Evolutionary conservation across 257 asterid species (phyloP), one percentile per base, ranked within the genome.

Genomic region (Euphrasia confusa): DNA sequence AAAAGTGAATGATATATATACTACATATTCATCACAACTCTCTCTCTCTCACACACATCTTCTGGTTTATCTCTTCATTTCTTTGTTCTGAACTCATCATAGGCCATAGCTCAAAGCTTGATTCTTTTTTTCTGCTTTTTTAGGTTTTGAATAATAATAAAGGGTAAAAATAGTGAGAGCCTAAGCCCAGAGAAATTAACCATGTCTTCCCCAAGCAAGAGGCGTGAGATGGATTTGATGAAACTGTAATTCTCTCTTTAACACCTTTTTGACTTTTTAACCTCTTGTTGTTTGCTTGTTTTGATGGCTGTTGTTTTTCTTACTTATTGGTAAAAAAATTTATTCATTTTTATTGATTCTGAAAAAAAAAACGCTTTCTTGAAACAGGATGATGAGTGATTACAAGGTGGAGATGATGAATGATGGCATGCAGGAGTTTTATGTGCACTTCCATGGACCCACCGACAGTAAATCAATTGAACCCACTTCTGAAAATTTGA

Each of bases 141-240:
- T 60, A 7, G 4, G 12, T 44, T 44, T 44, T 3, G 7, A 45
- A n/a, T 10, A 45, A n/a, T 10, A 45, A 45, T n/a, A 3, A 12
- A 45, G n/a, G 5, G 11, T 21, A 28, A 15, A 32, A 65, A 4
- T 6, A 39, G 37, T 27, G 26, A 28, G 17, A 14, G 49, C 48
- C 48, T 28, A 35, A 54, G 27, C 57, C 33, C 12, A 7, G 17
- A 60, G 11, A 61, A 56, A 47, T 52, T 50, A 64, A 76, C 62
- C 71, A 92, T 92, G 99, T 86, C 97, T 80, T 92, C 97, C 40
- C 99, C 99, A 39, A 92, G 91, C 95, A 92, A 92, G 83, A 82
- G 97, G 79, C 82, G 99, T 58, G 99, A 89, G 84, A 92, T 87
- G 95, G 99, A 92, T 83, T 74, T 92, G 52, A 92, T 92, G 99